Evolutionary conservation across 768 basidiomycete species (phyloP).

Genomic region (Leccinellum albellum): DNA sequence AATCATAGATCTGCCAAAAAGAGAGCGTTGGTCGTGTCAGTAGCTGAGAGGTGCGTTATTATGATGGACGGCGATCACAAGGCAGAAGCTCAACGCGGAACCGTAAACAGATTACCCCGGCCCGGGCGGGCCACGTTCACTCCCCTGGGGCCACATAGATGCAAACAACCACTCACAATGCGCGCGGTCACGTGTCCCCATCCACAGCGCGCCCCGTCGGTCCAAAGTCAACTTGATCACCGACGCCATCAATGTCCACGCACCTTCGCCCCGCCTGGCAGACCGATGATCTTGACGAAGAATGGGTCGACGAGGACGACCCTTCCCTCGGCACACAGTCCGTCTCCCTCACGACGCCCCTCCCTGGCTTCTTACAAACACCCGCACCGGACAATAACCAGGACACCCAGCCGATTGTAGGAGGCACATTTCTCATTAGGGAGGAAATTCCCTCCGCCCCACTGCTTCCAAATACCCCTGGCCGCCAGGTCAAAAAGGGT

Average conservation of each 20-base stretch:
- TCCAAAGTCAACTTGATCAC: slow-evolving; percentile 1
- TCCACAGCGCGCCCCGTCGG: slow-evolving; percentile 4
- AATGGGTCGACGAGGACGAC: slow-evolving; percentile 72
- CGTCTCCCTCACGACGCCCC: slow-evolving; percentile 56
- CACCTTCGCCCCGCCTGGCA: slow-evolving; percentile 66
- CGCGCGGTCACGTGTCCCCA: slow-evolving; percentile 29
- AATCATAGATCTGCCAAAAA: not conserved
- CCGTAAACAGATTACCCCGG: slow-evolving; percentile 1
- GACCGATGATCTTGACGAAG: slow-evolving; percentile 86
- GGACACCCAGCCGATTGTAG: slow-evolving; percentile 31
- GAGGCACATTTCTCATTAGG: slow-evolving; percentile 74
- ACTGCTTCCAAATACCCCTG: slow-evolving; percentile 64
- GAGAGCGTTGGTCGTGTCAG: not conserved
- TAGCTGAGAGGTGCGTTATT: not conserved
- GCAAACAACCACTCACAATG: slow-evolving; percentile 18
- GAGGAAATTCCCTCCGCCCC: slow-evolving; percentile 58
- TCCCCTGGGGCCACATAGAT: slow-evolving; percentile 8
- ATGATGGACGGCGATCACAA: slow-evolving; percentile 7
- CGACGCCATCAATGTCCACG: slow-evolving; percentile 6
- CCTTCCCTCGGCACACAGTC: slow-evolving; percentile 45
- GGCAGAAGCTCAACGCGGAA: slow-evolving; percentile 17
- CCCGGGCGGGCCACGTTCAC: not conserved
- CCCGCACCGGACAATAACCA: slow-evolving; percentile 34
- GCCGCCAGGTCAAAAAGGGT: slow-evolving; percentile 49
- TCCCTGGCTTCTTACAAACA: slow-evolving; percentile 47